Conservation (phyloP, 2,329 filamentous ascomycete species). For the Penicillium crustosum region DNA sequence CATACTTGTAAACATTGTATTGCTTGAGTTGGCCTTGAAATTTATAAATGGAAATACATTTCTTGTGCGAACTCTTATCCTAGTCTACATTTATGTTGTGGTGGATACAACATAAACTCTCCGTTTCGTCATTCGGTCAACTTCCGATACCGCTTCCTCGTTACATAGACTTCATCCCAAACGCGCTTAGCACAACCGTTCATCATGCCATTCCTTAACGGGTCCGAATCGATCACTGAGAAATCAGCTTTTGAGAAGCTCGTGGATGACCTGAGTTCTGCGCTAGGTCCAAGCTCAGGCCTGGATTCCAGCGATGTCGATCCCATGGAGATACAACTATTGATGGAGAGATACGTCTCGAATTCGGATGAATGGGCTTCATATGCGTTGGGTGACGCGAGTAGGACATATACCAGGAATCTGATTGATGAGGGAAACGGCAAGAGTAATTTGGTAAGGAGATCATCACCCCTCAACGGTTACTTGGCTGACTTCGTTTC, state of each 20-base stretch:
- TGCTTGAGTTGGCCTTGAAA: neutral
- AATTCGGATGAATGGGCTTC: conserved; percentile 67
- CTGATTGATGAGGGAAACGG: conserved; percentile 87
- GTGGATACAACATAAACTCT: neutral
- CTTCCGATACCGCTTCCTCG: conserved; percentile 6
- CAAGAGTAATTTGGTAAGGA: conserved; percentile 68
- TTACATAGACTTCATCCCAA: neutral
- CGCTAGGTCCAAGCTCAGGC: conserved; percentile 77
- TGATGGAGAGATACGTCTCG: conserved; percentile 76
- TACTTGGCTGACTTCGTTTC: conserved; percentile 20
- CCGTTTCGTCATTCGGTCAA: neutral
- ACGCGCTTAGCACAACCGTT: neutral
- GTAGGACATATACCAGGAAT: conserved; percentile 77
- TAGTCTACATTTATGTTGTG: neutral
- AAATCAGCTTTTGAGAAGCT: conserved; percentile 62
- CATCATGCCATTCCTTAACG: conserved; percentile 38
- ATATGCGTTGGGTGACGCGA: conserved; percentile 72
- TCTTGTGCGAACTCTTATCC: neutral
- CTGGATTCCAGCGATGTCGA: conserved; percentile 80
- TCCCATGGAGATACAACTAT: conserved; percentile 64
- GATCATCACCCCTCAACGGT: neutral
- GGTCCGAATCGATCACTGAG: conserved; percentile 13
- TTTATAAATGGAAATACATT: neutral
- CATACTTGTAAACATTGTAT: neutral
- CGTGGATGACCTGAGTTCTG: conserved; percentile 69